Evolutionary conservation across 805 yeast species (phyloP), one percentile per base, ranked within the genome.

Genomic region (Hyphopichia homilentoma): DNA sequence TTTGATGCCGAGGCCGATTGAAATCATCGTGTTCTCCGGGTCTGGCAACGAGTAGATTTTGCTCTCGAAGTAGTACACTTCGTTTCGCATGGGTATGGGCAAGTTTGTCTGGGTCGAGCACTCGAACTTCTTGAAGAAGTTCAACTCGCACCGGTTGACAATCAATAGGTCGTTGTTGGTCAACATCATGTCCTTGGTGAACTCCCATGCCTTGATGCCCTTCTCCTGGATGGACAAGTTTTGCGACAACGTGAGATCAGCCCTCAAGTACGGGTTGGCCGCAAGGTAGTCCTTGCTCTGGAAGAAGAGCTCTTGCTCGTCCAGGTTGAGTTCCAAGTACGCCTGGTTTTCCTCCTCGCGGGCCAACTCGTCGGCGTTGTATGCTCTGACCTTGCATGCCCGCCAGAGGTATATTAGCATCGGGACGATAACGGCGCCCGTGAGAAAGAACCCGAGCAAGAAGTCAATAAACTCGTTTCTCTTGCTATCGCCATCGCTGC

Each of bases 191-290:
- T 73, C 73, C 15, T 81, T 78, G 32, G 66, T 70, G 50, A 93
- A 90, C 47, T 89, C 95, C 85, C 94, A 89, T 1, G 97, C 97
- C 11, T 71, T 60, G 1, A 89, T 81, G 2, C 95, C 96, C 52
- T 86, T 88, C 42, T 87, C 95, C 44, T 87, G 95, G 17, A 86
- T 84, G 14, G 70, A 53, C 53, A 81, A 59, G 39, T 68, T 69
- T 54, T 84, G 89, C 18, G 83, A 70, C 23, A 82, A 26, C 54
- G 73, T 34, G 46, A 76, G 54, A 6, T 70, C 66, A 7, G 77
- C 78, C 27, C 50, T 42, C 12, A 48, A 20, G 30, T 53, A 60
- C 7, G 70, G 66, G 35, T 65, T 60, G 15, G 49, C 42, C 5
- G 43, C 38, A 18, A 67, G 35, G 36, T 45, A 65, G 20, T 77